Evolutionary conservation across 148 eudicot species (phyloP), one percentile per base, ranked within the genome.

Genomic region (Silene latifolia): DNA sequence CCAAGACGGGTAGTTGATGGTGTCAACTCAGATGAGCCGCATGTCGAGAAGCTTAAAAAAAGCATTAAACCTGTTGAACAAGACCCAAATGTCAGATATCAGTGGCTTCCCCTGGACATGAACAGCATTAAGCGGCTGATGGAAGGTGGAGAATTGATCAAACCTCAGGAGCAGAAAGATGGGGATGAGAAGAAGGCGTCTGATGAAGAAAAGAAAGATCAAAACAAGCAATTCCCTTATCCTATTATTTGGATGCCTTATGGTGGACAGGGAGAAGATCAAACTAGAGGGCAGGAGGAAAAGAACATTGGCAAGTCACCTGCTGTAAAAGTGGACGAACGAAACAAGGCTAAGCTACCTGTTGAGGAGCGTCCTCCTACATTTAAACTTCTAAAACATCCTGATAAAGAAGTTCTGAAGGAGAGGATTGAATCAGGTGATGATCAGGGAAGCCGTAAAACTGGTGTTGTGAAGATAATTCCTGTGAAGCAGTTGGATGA

Each of bases 211-310:
- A 76, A 76, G 1, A 82, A 78, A 27, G 74, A 78, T 4, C 75
- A 7, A 13, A 73, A 72, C 13, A 56, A 76, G 69, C 82, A 74
- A 18, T 74, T 78, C 42, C 86, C 88, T 19, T 81, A 79, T 35
- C 89, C 92, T 4, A 12, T 88, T 35, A 46, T 90, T 51, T 90
- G 95, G 90, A 53, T 87, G 77, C 97, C 95, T 29, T 77, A 54
- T 63, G 79, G 73, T 14, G 78, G 78, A n/a, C 69, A 69, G 44
- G 82, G 74, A 14, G 69, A 69, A 60, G 83, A 67, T 63, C 24
- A 56, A 24, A 51, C 10, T 2, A 57, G 29, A 20, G 76, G 73
- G 46, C 58, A 58, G n/a, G 44, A 29, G 47, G 77, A 70, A 29
- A 56, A 19, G 60, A 57, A 63, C 66, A 64, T 63, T 51, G 67